Evolutionary conservation across 306 rosid genomes (phyloP).

Genomic region (Cicer arietinum): DNA sequence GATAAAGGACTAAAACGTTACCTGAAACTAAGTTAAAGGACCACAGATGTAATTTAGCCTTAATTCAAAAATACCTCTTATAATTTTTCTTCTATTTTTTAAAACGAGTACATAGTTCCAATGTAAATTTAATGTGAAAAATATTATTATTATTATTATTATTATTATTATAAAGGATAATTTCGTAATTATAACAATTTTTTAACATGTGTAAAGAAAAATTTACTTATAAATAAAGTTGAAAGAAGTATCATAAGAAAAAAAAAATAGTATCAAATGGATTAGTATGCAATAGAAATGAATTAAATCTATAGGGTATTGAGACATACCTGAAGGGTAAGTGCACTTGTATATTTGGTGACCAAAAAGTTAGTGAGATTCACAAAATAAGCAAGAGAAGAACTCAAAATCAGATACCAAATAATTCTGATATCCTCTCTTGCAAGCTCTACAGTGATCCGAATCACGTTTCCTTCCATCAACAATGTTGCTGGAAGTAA

Average conservation of each 20-base stretch:
- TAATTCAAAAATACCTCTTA: too few species aligned
- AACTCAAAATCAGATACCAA: conserved; percentile 55
- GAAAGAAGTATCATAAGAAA: too few species aligned
- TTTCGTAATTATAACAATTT: too few species aligned
- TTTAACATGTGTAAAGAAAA: background rate
- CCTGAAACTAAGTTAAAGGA: too few species aligned
- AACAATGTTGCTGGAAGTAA: conserved; percentile 55
- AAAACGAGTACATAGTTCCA: too few species aligned
- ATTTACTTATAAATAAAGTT: too few species aligned
- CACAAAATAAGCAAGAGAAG: conserved; percentile 55
- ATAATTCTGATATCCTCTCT: conserved; percentile 49
- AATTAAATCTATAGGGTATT: background rate
- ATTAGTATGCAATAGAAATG: background rate
- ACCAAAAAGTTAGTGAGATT: conserved; percentile 59
- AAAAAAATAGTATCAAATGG: background rate
- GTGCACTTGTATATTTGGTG: conserved; percentile 59
- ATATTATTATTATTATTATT: too few species aligned
- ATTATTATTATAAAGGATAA: too few species aligned
- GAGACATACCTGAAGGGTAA: conserved; percentile 58
- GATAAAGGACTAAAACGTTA: too few species aligned
- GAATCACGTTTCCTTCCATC: conserved; percentile 52
- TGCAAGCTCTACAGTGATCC: conserved; percentile 52
- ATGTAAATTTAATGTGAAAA: too few species aligned
- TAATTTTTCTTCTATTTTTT: too few species aligned
- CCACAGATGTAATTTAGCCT: too few species aligned